Evolutionary conservation across 441 rosid species (phyloP).

Genomic region (Jatropha podagrica): DNA sequence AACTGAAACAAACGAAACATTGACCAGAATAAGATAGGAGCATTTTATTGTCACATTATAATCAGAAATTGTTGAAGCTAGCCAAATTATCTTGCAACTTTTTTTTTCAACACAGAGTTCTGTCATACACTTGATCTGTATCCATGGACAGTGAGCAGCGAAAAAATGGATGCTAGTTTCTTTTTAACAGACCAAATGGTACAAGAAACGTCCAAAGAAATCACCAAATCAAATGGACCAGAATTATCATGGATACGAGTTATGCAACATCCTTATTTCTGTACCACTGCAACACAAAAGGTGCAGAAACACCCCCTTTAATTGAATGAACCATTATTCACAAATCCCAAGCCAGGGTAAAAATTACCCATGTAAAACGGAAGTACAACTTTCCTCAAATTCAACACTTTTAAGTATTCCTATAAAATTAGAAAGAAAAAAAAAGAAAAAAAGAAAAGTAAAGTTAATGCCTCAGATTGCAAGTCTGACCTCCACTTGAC

Average conservation of each 20-base stretch:
- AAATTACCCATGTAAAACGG: not conserved
- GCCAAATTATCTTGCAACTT: not conserved
- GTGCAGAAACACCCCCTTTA: not conserved
- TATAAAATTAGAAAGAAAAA: not conserved
- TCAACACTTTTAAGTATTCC: slow-evolving; percentile 1
- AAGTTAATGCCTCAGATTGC: slow-evolving; percentile 10
- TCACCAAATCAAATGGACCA: not conserved
- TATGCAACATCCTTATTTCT: not conserved
- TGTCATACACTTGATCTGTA: not conserved
- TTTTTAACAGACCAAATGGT: not conserved
- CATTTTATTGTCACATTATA: not conserved
- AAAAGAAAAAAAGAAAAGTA: not conserved
- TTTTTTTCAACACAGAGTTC: slow-evolving; percentile 4
- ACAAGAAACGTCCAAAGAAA: not conserved
- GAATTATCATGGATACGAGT: not conserved
- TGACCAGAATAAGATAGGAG: slow-evolving; percentile 25
- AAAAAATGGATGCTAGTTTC: not conserved
- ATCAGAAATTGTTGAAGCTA: not conserved
- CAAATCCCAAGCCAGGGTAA: not conserved
- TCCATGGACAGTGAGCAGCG: not conserved
- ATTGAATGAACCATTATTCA: not conserved
- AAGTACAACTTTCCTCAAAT: not conserved
- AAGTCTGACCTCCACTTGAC: slow-evolving; percentile 81
- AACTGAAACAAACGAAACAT: slow-evolving; percentile 48
- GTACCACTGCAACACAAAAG: not conserved